Conservation (phyloP, 768 basidiomycete species). For the Boletus pseudo-olivaceus region DNA sequence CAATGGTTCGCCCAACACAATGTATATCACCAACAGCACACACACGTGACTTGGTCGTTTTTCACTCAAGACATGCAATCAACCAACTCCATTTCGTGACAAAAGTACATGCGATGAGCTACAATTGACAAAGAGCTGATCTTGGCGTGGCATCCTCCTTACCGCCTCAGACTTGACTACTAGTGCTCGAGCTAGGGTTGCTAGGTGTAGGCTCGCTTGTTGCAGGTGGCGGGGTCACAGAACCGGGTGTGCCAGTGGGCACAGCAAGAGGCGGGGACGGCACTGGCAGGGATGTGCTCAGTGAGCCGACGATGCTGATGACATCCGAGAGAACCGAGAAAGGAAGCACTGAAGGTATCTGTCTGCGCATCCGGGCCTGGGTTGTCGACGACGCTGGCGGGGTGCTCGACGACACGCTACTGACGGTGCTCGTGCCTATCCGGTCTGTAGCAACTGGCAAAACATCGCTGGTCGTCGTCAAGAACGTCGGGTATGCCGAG, state of each 20-base stretch:
- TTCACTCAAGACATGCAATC: constrained; percentile 20
- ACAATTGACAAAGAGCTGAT: constrained; percentile 7
- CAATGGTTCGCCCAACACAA: not conserved
- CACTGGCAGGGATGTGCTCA: not conserved
- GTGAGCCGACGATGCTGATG: not conserved
- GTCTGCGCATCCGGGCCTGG: constrained; percentile 11
- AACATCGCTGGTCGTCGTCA: not conserved
- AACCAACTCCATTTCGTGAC: constrained; percentile 26
- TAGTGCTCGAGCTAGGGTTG: not conserved
- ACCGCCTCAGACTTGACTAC: constrained; percentile 1
- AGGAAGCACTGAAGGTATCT: not conserved
- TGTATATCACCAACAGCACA: no score
- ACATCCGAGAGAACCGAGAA: not conserved
- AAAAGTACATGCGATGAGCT: constrained; percentile 12
- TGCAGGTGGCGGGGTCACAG: not conserved
- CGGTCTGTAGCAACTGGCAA: not conserved
- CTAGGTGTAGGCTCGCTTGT: not conserved
- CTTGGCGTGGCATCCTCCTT: not conserved
- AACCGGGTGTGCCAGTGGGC: not conserved
- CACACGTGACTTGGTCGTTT: not conserved
- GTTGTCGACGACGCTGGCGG: not conserved
- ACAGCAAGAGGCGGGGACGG: not conserved
- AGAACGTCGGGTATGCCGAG: not conserved
- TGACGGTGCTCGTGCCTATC: not conserved
- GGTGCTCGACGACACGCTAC: not conserved